A percentile compares a stretch with the other conserved stretches of the same genome.
phyloP scores from a whole-genome alignment of 176 grass and related monocot genomes.

The Rhynchospora tenuis region DNA sequence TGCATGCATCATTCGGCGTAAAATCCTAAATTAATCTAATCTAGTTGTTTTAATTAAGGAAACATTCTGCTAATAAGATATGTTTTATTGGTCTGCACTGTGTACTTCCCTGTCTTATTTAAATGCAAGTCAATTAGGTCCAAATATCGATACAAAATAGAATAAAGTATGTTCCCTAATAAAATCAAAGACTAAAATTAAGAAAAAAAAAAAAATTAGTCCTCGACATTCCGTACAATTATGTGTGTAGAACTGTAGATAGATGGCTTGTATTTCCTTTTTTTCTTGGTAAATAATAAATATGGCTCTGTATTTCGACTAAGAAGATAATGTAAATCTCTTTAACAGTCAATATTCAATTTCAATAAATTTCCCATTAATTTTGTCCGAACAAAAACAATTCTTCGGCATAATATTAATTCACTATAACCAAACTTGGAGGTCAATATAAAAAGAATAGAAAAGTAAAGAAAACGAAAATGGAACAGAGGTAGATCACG shows the following conservation, averaged over 20 bases:
- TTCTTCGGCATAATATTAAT: background rate
- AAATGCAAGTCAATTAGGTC: too few species aligned
- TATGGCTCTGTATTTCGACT: too few species aligned
- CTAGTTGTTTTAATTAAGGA: background rate
- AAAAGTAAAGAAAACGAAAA: background rate
- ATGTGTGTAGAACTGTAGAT: too few species aligned
- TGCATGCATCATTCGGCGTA: background rate
- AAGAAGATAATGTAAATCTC: background rate
- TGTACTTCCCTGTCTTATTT: background rate
- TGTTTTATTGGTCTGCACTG: background rate
- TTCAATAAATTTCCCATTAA: background rate
- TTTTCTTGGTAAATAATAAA: too few species aligned
- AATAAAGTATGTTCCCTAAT: background rate
- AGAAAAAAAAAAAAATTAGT: too few species aligned
- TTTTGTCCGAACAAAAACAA: background rate
- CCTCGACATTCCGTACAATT: too few species aligned
- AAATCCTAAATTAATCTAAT: background rate
- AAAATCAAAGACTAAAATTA: background rate
- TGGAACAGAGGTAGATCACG: constrained; percentile 43
- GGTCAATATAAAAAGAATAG: background rate
- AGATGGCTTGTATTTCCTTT: too few species aligned
- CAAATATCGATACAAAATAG: background rate
- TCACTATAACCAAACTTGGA: background rate
- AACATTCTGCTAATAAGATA: background rate
- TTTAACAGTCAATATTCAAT: background rate